Percentiles rank a stretch among this genome's conserved stretches.
phyloP scores from a whole-genome alignment of 1,284 basidiomycete genomes.

The Pterulicium gracile region DNA sequence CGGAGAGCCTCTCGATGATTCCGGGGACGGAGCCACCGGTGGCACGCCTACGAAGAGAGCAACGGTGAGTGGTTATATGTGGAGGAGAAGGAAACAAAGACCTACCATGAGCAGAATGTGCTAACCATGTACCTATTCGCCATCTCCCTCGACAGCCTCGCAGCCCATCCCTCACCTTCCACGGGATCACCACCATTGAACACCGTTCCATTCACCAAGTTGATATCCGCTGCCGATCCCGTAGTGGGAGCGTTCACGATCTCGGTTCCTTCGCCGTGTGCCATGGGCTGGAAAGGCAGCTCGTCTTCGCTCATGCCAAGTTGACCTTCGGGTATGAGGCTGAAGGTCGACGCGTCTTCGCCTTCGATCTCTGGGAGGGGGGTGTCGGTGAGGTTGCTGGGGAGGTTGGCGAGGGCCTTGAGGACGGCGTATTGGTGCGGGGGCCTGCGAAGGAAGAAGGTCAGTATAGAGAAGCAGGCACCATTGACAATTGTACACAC shows the following conservation, averaged over 20 bases:
- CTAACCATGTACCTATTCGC: constrained; percentile 78
- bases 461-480: not conserved
- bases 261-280: constrained; percentile 23
- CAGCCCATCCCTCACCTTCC: constrained; percentile 56
- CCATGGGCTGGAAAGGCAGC: constrained; percentile 58
- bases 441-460: constrained; percentile 32
- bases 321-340: constrained; percentile 65
- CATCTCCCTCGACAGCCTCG: constrained; percentile 55
- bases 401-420: constrained; percentile 65
- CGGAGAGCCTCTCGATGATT: constrained; percentile 57
- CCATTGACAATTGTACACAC: not conserved
- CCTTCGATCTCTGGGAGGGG: constrained; percentile 35
- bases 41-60: constrained; percentile 36
- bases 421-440: constrained; percentile 81
- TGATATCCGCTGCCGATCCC: constrained; percentile 50
- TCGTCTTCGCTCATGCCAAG: constrained; percentile 55
- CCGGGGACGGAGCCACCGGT: constrained; percentile 75
- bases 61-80: not conserved
- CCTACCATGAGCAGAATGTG: constrained; percentile 81
- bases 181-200: constrained; percentile 63
- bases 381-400: constrained; percentile 50
- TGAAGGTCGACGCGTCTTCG: constrained; percentile 53
- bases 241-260: constrained; percentile 35
- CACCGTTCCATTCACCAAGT: constrained; percentile 48
- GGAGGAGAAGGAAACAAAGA: constrained; percentile 7